A percentile compares a stretch with the other conserved stretches of the same genome.
Evolutionary conservation across 345 rosid species (phyloP).

Genomic region (Eucalyptus regnans): DNA sequence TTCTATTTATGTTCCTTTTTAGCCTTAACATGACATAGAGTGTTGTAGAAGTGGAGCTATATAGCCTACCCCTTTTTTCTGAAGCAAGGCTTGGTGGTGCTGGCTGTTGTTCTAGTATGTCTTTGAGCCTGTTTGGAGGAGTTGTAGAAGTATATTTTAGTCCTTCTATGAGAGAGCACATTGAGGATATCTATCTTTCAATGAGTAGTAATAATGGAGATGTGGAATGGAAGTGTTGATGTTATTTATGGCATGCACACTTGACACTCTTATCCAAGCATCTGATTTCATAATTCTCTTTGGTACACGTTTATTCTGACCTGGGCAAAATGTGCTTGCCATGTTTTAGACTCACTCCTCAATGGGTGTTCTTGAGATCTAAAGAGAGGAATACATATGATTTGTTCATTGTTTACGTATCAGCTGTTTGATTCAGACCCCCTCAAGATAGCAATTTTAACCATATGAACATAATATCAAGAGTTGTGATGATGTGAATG

Average conservation of each 20-base stretch:
- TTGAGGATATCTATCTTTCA: not conserved
- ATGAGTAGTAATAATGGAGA: not conserved
- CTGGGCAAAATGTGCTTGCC: not conserved
- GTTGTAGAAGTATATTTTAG: not conserved
- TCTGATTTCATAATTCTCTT: not conserved
- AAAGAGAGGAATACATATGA: not conserved
- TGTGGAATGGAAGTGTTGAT: not conserved
- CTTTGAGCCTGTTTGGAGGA: not conserved
- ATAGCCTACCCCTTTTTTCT: not conserved
- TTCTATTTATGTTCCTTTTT: not conserved
- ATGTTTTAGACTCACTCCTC: not conserved
- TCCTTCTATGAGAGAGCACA: not conserved
- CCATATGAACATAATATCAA: not conserved
- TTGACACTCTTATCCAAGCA: not conserved
- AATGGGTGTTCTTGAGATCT: not conserved
- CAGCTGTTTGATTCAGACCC: not conserved
- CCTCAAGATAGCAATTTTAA: not conserved
- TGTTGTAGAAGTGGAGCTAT: not conserved
- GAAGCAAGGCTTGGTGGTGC: not conserved
- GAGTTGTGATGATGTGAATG: not conserved
- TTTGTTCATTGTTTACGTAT: not conserved
- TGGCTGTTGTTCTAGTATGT: not conserved
- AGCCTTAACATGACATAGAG: not conserved
- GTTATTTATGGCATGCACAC: not conserved
- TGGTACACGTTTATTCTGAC: not conserved